Base-by-base conservation (phyloP, 805 yeast species). In the Kregervanrija pseudodelftensis region DNA sequence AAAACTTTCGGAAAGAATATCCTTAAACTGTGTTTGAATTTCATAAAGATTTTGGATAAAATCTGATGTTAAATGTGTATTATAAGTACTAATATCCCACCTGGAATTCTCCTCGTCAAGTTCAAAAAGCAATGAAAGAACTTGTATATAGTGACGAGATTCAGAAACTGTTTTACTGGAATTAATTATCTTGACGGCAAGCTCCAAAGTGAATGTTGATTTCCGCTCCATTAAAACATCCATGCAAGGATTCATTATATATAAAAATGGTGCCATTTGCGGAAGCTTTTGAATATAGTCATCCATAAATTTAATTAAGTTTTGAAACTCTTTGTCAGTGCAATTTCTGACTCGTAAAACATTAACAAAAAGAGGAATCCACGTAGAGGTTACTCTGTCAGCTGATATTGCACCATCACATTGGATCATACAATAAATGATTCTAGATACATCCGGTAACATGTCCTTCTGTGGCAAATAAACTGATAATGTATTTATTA, bases 361-460 rank as follows among this genome's bases (percentile, higher is more conserved):
- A 28, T 30, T 22, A n/a, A n/a, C 16, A 30, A 57, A 44, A 4
- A 64, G 32, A 1, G 59, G 56, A 28, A 59, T 42, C 48, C 65
- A 48, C 1, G 47, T 43, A 11, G 39, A 36, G 11, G 49, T 42
- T 36, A 47, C 46, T 2, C 49, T 33, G 2, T 39, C 39, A 1
- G 47, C 43, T 4, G 46, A 37, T 2, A 15, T 4, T 1, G 49
- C n/a, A 12, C 40, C 35, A 1, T 43, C 49, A 5, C 48, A 40
- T 4, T 39, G 17, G 30, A 63, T 28, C 14, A 58, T 14, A 2
- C 44, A 48, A 3, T 49, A 37, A 4, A 73, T 43, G 13, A 70
- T 46, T 0, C 33, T 31, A 3, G 60, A 44, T 5, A 58, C 56
- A 33, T 69, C 74, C 3, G 43, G 41, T 15, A 49, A 51, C 0